These are phyloP conservation scores for Thelephora ganbajun DNA, from an alignment of 768 basidiomycete genomes.

Conservation along the genomic window DNA sequence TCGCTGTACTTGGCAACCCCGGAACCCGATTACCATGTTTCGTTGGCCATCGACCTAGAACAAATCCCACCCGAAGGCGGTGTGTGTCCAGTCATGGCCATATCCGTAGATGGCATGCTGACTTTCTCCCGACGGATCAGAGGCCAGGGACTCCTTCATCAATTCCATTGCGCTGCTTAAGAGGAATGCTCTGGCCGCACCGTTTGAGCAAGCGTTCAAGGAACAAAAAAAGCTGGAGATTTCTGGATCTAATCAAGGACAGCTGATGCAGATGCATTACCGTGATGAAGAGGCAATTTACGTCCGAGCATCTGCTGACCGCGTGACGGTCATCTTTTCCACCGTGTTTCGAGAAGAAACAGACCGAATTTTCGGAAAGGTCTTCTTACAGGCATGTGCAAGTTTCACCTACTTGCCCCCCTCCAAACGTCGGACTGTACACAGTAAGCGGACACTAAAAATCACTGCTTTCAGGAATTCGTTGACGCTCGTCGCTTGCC, in stretches of 20 bases:
- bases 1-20: slow-evolving; percentile 46
- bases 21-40: slow-evolving; percentile 85
- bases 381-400: slow-evolving; percentile 80
- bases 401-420: slow-evolving; percentile 1
- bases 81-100: slow-evolving; percentile 25
- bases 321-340: slow-evolving; percentile 95
- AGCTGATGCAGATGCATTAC: slow-evolving; percentile 88
- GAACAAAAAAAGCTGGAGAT: slow-evolving; percentile 75
- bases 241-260: slow-evolving; percentile 51
- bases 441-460: neutral
- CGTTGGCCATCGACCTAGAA: slow-evolving; percentile 77
- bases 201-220: slow-evolving; percentile 81
- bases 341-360: slow-evolving; percentile 97
- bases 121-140: slow-evolving; percentile 26
- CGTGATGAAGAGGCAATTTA: slow-evolving; percentile 97
- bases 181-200: slow-evolving; percentile 87
- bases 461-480: slow-evolving; percentile 57
- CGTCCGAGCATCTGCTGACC: slow-evolving; percentile 83
- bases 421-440: slow-evolving; percentile 1
- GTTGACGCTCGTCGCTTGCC: slow-evolving; percentile 94
- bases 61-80: slow-evolving; percentile 71
- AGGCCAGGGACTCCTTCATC: slow-evolving; percentile 67
- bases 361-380: slow-evolving; percentile 90
- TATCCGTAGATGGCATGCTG: neutral
- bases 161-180: slow-evolving; percentile 76